Conservation (phyloP, 768 basidiomycete genomes). For the Cubamyces sp. region DNA sequence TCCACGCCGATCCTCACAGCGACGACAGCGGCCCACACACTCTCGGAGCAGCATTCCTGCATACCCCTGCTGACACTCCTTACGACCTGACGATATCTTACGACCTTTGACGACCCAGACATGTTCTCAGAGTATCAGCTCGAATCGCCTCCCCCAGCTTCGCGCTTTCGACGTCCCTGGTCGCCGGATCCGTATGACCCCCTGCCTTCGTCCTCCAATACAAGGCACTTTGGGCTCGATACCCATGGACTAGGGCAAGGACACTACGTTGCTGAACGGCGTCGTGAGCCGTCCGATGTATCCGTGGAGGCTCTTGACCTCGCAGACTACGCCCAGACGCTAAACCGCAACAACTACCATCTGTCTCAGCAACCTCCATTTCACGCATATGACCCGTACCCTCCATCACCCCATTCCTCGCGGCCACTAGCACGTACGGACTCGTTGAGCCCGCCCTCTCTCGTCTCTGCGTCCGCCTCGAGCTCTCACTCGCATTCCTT, state of each 20-base stretch:
- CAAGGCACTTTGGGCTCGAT: constrained; percentile 25
- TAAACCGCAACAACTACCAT: constrained; percentile 41
- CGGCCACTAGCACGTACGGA: constrained; percentile 25
- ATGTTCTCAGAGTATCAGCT: constrained; percentile 51
- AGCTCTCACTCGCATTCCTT: constrained; percentile 25
- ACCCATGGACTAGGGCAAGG: constrained; percentile 25
- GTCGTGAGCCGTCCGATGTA: constrained; percentile 59
- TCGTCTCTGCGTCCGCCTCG: constrained; percentile 46
- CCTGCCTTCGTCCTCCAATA: constrained; percentile 35
- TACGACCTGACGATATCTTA: constrained; percentile 19
- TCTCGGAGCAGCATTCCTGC: not conserved
- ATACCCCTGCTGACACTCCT: not conserved
- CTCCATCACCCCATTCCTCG: constrained; percentile 33
- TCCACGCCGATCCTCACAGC: constrained; percentile 8
- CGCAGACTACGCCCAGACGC: constrained; percentile 66
- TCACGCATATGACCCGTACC: constrained; percentile 37
- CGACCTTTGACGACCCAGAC: constrained; percentile 28
- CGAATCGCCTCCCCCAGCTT: constrained; percentile 53
- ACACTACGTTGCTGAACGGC: constrained; percentile 19
- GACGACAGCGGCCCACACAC: not conserved
- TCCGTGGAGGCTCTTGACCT: constrained; percentile 75
- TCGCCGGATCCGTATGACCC: constrained; percentile 62
- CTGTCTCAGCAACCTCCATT: constrained; percentile 28
- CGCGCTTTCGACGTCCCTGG: constrained; percentile 66
- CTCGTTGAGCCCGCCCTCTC: constrained; percentile 41